Base-by-base conservation (phyloP, 2,329 filamentous ascomycete genomes). In the Lecanosticta acicola region DNA sequence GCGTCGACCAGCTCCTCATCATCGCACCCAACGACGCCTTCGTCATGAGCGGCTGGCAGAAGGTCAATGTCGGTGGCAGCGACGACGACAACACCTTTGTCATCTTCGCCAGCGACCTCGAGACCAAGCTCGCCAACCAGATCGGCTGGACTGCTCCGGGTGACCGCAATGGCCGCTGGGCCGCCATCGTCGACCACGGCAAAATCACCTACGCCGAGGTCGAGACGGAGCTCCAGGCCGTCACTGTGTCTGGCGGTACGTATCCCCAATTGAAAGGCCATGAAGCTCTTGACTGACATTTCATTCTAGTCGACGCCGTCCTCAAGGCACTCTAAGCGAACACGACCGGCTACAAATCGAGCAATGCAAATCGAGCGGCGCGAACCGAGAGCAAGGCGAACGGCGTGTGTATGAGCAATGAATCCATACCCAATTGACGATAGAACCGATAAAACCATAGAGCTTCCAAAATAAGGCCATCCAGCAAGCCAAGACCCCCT, bases 11-110 rank as follows among this genome's bases (percentile, higher is more conserved):
- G 20, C 48, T 55, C 38, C 39, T 55, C 41, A 48, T 55, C 40
- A 55, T 55, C 38, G 53, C 50, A 13, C 48, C 53, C 14, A 55
- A 55, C 41, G 50, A 55, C 18, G 53, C 50, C 20, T 55, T 34
- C 39, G 53, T 55, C 26, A 55, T 55, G 53, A 40, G 32, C 34
- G 53, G 53, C 40, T 55, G 53, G 53, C 53, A 55, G 19, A 55
- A 55, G 29, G 50, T 53, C 40, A 53, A 55, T 48, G 20, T 49
- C 20, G 50, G 41, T 35, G 35, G 36, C 33, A 47, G 32, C 18
- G 43, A 48, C 7, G 53, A 55, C 32, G 53, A 53, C 48, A 55
- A 55, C 44, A 48, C 50, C 13, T 55, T 53, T 39, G 43, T 50
- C 17, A 43, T 50, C 43, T 55, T 55, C 50, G 48, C 48, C 16